Percentiles rank a stretch among this genome's conserved stretches.
Evolutionary conservation across 129 eudicot species (phyloP).

Genomic region (Dittrichia graveolens): DNA sequence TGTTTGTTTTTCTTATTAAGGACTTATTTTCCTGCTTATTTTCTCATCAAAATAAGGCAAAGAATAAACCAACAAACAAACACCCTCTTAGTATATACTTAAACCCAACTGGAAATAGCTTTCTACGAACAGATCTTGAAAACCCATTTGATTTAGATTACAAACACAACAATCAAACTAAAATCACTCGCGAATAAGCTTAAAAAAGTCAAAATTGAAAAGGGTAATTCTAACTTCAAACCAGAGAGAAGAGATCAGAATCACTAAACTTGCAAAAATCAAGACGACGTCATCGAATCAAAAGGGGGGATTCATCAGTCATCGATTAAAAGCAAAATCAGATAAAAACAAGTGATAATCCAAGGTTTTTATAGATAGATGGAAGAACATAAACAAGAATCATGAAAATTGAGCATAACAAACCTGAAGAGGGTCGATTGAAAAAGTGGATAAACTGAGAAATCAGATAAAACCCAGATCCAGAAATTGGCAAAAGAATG

Average conservation of each 20-base stretch:
- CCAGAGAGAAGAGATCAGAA: too few species aligned
- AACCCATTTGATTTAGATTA: slow-evolving; percentile 1
- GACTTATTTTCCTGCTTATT: too few species aligned
- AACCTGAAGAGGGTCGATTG: slow-evolving; percentile 14
- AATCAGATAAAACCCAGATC: background rate
- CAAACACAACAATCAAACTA: background rate
- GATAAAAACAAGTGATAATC: background rate
- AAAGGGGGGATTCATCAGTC: background rate
- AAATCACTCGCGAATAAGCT: background rate
- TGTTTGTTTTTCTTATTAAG: too few species aligned
- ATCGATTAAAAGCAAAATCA: background rate
- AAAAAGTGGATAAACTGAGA: background rate
- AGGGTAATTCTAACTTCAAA: too few species aligned
- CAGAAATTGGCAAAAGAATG: background rate
- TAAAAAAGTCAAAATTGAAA: background rate
- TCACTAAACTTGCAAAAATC: background rate
- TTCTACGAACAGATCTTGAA: slow-evolving; percentile 14
- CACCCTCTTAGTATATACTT: too few species aligned
- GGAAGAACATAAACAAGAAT: background rate
- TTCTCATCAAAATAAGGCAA: too few species aligned
- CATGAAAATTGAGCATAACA: background rate
- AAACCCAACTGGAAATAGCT: background rate
- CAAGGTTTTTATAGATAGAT: background rate
- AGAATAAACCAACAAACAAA: too few species aligned
- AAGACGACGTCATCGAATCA: background rate